Conservation (phyloP, 2,329 filamentous ascomycete species). For the Claviceps digitariae region DNA sequence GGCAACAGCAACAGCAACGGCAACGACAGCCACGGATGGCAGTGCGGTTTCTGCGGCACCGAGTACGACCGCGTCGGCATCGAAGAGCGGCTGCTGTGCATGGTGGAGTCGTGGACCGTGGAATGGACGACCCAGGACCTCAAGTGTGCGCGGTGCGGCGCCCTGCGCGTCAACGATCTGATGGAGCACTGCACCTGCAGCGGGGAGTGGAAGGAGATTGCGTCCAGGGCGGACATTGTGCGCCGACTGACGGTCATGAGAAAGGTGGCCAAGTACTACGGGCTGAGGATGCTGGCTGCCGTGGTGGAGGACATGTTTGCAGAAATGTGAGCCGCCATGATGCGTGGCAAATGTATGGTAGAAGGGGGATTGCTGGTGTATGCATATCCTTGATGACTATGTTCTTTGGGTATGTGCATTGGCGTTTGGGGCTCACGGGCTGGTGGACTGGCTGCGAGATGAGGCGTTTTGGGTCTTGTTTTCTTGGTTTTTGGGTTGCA, state of each 20-base stretch:
- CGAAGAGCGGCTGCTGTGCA: constrained; percentile 68
- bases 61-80: constrained; percentile 68
- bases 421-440: neutral
- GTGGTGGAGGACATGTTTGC: constrained; percentile 53
- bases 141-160: constrained; percentile 59
- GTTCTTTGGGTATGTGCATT: neutral
- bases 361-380: neutral
- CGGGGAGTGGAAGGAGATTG: constrained; percentile 65
- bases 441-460: neutral
- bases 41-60: constrained; percentile 60
- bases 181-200: constrained; percentile 95
- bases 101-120: constrained; percentile 60
- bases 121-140: constrained; percentile 86
- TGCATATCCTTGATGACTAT: neutral
- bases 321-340: constrained; percentile 26
- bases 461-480: neutral
- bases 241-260: constrained; percentile 55
- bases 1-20: constrained; percentile 9
- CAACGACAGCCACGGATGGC: constrained; percentile 43
- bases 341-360: neutral
- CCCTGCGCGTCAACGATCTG: constrained; percentile 77
- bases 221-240: constrained; percentile 52
- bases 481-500: neutral
- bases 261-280: constrained; percentile 66
- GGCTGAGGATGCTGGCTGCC: constrained; percentile 64